Base-by-base conservation (phyloP, 1,284 basidiomycete genomes). In the Paramarasmius palmivorus region DNA sequence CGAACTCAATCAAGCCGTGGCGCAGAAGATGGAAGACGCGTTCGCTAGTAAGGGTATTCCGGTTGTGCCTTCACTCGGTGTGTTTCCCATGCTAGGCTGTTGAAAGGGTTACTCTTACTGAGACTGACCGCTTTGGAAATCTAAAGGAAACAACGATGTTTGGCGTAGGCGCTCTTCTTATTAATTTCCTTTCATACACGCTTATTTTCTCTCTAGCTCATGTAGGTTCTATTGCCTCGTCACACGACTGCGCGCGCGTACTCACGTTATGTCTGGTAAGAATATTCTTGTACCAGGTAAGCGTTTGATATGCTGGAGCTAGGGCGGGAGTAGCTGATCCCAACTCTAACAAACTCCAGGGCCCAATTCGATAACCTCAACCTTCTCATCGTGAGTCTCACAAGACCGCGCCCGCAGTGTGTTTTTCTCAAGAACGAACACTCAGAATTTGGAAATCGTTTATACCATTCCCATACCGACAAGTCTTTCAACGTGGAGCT, bases 51-150 rank as follows among this genome's bases (percentile, higher is more conserved):
- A 79, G 53, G 86, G 89, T 9, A 84, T 96, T 29, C 86, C 91
- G 9, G 86, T 96, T 32, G 81, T 97, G 23, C 93, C 94, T 0
- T 90, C 83, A 66, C 74, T 97, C 57, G 94, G 93, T 82, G 61
- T 61, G 77, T 42, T 48, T 50, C 46, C 17, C 26, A 29, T 10
- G 22, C 32, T 46, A 47, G n/a, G n/a, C n/a, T n/a, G n/a, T n/a
- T n/a, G n/a, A n/a, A n/a, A n/a, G n/a, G n/a, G 45, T 40, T 36
- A 42, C 41, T 17, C 52, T 35, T 50, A 39, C 25, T 56, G 57
- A 44, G 26, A 48, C 19, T 19, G 29, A 34, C 34, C 36, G 17
- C 20, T 51, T 46, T 44, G 36, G 19, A 12, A 17, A 40, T 37
- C 39, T 50, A 19, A 57, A 88, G 86, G 90, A 20, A 94, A 94